Conservation (phyloP, 2,329 filamentous ascomycete species). For the Pseudogymnoascus sp. region DNA sequence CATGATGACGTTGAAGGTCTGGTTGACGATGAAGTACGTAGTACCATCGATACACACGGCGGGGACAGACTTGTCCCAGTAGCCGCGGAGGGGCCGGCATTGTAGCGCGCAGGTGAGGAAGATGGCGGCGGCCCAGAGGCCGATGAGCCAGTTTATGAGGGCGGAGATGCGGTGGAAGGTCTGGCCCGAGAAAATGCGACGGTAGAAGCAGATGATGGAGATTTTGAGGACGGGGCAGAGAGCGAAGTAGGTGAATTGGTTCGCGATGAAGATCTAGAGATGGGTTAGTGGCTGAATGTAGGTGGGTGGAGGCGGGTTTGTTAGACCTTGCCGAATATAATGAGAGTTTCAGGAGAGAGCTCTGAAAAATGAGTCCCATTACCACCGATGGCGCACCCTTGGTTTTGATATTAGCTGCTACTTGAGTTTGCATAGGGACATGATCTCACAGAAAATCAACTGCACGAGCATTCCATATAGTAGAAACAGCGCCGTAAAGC, state of each 20-base stretch:
- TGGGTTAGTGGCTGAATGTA: background rate
- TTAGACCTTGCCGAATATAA: slow-evolving; percentile 1
- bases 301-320: background rate
- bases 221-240: background rate
- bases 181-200: background rate
- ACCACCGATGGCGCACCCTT: background rate
- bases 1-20: slow-evolving; percentile 14
- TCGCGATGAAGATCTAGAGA: background rate
- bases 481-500: slow-evolving; percentile 1
- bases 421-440: background rate
- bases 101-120: slow-evolving; percentile 16
- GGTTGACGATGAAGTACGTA: slow-evolving; percentile 16
- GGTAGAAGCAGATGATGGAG: slow-evolving; percentile 9
- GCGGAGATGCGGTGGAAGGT: slow-evolving; percentile 15
- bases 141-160: slow-evolving; percentile 17
- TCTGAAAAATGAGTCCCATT: slow-evolving; percentile 1
- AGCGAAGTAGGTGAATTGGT: slow-evolving; percentile 1
- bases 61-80: slow-evolving; percentile 17
- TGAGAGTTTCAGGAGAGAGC: slow-evolving; percentile 1
- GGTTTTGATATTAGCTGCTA: background rate
- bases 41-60: slow-evolving; percentile 15
- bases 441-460: background rate
- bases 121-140: slow-evolving; percentile 10
- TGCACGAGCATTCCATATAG: slow-evolving; percentile 1
- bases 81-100: slow-evolving; percentile 16